These are phyloP conservation scores for Klebsormidium nitens DNA, from an alignment of 139 green algal genomes.

Conservation along the genomic window DNA sequence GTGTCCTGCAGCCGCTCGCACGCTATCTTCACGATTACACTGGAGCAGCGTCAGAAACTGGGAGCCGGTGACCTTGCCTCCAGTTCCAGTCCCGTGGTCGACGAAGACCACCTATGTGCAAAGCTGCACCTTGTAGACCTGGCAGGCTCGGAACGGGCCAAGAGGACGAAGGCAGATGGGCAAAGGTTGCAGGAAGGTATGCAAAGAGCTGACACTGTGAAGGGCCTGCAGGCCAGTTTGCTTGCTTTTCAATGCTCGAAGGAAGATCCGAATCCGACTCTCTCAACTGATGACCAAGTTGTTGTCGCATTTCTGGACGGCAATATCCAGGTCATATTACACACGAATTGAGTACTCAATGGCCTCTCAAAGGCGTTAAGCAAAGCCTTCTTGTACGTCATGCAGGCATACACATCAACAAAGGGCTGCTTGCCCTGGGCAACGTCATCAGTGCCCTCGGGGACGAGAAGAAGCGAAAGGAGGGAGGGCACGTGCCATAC, in stretches of 20 bases:
- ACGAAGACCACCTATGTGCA: conserved; percentile 79
- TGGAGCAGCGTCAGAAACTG: conserved; percentile 72
- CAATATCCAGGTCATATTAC: too few species aligned
- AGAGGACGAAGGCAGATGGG: conserved; percentile 87
- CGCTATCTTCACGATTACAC: conserved; percentile 94
- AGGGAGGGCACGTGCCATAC: conserved; percentile 53
- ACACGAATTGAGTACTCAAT: too few species aligned
- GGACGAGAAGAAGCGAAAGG: conserved; percentile 46
- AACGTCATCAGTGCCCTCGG: conserved; percentile 95
- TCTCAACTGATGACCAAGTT: too few species aligned
- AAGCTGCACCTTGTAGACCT: conserved; percentile 93
- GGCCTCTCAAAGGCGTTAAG: too few species aligned
- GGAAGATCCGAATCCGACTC: too few species aligned
- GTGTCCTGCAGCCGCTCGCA: conserved; percentile 65
- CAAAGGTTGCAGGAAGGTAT: conserved; percentile 45
- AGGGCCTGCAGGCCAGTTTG: too few species aligned
- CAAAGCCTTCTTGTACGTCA: too few species aligned
- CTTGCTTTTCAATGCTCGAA: too few species aligned
- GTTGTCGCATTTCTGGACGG: too few species aligned
- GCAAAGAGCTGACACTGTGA: too few species aligned
- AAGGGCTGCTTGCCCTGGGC: conserved; percentile 86
- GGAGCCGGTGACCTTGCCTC: background rate
- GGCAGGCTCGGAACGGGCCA: conserved; percentile 84
- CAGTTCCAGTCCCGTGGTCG: conserved; percentile 5
- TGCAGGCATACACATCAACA: conserved; percentile 89